Percentiles rank a stretch among this genome's conserved stretches.
Evolutionary conservation across 2,329 filamentous ascomycete genomes (phyloP).

Genomic region (Colletotrichum sp.): DNA sequence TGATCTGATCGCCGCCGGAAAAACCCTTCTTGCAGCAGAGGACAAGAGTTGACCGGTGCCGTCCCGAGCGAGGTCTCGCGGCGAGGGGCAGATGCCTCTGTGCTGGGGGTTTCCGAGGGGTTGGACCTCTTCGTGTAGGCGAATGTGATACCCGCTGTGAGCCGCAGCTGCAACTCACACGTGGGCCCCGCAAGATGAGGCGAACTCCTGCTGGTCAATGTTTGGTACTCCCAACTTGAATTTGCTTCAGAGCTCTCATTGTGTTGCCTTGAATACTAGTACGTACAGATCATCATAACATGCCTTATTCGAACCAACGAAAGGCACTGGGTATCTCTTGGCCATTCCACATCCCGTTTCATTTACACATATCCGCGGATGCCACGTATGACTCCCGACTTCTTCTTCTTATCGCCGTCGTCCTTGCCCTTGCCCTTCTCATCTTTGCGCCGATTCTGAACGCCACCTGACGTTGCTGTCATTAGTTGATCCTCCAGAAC

Average conservation of each 20-base stretch:
- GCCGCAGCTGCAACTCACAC: background rate
- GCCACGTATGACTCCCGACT: constrained; percentile 43
- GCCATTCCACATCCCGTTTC: background rate
- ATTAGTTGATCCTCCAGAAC: constrained; percentile 24
- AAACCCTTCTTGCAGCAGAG: background rate
- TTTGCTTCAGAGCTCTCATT: background rate
- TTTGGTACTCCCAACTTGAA: background rate
- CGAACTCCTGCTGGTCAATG: background rate
- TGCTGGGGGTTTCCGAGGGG: background rate
- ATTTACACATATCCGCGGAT: constrained; percentile 41
- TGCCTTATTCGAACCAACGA: background rate
- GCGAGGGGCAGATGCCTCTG: background rate
- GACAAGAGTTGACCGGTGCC: background rate
- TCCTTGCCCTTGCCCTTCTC: constrained; percentile 54
- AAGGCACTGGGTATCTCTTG: constrained; percentile 1
- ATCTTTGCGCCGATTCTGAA: constrained; percentile 55
- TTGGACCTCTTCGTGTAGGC: background rate
- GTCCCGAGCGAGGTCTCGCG: background rate
- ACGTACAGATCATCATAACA: background rate
- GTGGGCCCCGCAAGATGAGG: background rate
- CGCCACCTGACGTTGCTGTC: constrained; percentile 41
- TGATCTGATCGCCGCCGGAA: background rate
- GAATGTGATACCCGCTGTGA: background rate
- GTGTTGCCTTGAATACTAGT: background rate
- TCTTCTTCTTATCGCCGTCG: constrained; percentile 45